Percentiles rank a stretch among this genome's conserved stretches.
phyloP scores from a whole-genome alignment of 2,329 filamentous ascomycete species.

The Fusarium armeniacum region DNA sequence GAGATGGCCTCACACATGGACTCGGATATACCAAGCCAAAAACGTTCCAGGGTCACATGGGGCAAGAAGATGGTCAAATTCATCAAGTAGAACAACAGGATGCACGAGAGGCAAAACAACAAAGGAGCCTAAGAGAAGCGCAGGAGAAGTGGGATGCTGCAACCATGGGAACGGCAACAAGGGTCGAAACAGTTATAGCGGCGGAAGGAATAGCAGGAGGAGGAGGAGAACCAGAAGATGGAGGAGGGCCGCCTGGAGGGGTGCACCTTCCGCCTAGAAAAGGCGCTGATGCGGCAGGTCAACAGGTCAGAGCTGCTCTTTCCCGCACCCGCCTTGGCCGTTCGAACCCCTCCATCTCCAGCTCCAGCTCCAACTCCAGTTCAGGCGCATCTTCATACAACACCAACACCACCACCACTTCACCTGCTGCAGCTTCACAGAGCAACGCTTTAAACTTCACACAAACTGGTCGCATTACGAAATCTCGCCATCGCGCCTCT shows the following conservation, averaged over 20 bases:
- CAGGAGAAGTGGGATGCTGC: slow-evolving; percentile 44
- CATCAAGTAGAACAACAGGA: slow-evolving; percentile 9
- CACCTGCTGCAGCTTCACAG: background rate
- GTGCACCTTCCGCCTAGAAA: slow-evolving; percentile 42
- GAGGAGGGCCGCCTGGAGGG: slow-evolving; percentile 23
- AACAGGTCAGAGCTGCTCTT: slow-evolving; percentile 43
- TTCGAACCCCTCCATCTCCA: slow-evolving; percentile 41
- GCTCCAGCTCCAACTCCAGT: slow-evolving; percentile 18
- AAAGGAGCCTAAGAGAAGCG: slow-evolving; percentile 41
- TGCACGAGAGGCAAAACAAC: slow-evolving; percentile 38
- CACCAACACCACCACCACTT: slow-evolving; percentile 20
- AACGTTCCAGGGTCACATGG: slow-evolving; percentile 16
- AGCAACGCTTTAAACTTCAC: slow-evolving; percentile 35
- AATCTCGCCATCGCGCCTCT: slow-evolving; percentile 44
- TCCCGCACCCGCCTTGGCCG: slow-evolving; percentile 38
- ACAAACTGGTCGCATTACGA: slow-evolving; percentile 49
- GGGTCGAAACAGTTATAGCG: slow-evolving; percentile 37
- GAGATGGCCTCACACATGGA: slow-evolving; percentile 31
- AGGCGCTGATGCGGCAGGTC: slow-evolving; percentile 40
- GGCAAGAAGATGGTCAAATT: slow-evolving; percentile 12
- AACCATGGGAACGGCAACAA: slow-evolving; percentile 37
- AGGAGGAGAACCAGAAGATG: slow-evolving; percentile 24
- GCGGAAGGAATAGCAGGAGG: slow-evolving; percentile 26
- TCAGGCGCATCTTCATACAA: slow-evolving; percentile 38
- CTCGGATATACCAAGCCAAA: slow-evolving; percentile 27